Conservation (phyloP, 2,329 filamentous ascomycete species). For the Pestalotiopsis fici region DNA sequence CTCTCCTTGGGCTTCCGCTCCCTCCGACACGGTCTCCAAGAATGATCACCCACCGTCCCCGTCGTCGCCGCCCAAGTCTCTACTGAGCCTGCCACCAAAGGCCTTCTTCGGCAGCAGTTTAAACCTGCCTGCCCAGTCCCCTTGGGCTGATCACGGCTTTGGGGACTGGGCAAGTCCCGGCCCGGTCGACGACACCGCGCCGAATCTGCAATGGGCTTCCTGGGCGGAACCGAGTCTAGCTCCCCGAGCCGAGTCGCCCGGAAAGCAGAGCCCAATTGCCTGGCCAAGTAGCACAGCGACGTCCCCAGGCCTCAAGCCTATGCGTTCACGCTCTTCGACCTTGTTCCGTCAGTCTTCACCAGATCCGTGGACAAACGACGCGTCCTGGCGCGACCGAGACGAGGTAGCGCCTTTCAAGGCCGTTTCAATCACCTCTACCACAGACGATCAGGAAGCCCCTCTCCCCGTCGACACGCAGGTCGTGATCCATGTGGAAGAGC, state of each 20-base stretch:
- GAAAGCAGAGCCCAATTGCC: conserved; percentile 37
- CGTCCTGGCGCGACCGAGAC: conserved; percentile 22
- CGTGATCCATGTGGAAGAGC: not conserved
- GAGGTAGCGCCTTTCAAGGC: not conserved
- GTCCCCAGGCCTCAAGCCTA: conserved; percentile 32
- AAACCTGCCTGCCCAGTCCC: conserved; percentile 33
- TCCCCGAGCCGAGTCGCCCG: conserved; percentile 30
- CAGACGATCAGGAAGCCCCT: not conserved
- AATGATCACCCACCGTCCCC: conserved; percentile 31
- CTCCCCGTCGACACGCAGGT: not conserved
- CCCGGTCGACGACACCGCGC: conserved; percentile 19
- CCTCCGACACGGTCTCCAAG: conserved; percentile 33
- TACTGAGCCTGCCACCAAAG: conserved; percentile 42
- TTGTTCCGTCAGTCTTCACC: conserved; percentile 36
- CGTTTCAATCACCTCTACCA: not conserved
- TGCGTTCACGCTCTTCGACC: conserved; percentile 30
- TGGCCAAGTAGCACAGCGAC: conserved; percentile 40
- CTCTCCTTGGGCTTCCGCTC: conserved; percentile 56
- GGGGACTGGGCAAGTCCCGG: conserved; percentile 38
- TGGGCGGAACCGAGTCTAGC: conserved; percentile 30
- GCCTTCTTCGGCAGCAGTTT: conserved; percentile 38
- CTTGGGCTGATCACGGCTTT: conserved; percentile 41
- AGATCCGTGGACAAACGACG: conserved; percentile 42
- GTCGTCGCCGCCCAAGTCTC: conserved; percentile 30
- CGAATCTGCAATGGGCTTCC: conserved; percentile 29